A percentile compares a stretch with the other conserved stretches of the same genome.
These are phyloP conservation scores for Tinospora cordifolia DNA, from an alignment of 164 flowering plant genomes.

Conservation along the genomic window DNA sequence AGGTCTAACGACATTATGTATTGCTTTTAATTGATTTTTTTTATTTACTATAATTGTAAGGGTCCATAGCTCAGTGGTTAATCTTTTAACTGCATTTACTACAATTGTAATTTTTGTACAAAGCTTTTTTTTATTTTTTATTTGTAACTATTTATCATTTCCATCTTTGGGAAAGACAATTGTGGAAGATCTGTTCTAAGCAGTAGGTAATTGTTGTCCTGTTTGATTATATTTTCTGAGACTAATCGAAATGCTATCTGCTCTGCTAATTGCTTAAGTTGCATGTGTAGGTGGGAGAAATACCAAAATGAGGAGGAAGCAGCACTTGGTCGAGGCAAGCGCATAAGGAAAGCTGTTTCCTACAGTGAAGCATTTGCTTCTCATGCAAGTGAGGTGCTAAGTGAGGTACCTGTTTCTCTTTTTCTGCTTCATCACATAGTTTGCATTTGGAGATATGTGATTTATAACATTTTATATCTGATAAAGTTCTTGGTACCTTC, in stretches of 20 bases:
- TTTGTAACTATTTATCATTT: too few relatives aligned
- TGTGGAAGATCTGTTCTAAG: too few relatives aligned
- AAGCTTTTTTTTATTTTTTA: too few relatives aligned
- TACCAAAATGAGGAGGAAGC: constrained; percentile 96
- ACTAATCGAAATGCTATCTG: background rate
- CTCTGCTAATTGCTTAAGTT: constrained; percentile 6
- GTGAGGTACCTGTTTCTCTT: constrained; percentile 48
- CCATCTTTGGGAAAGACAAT: too few relatives aligned
- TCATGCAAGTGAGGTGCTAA: constrained; percentile 47
- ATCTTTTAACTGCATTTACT: too few relatives aligned
- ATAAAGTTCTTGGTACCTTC: background rate
- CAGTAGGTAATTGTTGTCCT: background rate
- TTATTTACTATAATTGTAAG: too few relatives aligned
- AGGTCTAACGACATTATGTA: background rate
- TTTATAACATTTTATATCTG: background rate
- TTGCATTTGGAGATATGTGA: background rate
- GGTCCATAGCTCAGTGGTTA: too few relatives aligned
- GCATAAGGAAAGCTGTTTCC: constrained; percentile 86
- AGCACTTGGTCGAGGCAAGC: constrained; percentile 97
- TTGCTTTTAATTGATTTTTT: too few relatives aligned
- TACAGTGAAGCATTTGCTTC: constrained; percentile 82
- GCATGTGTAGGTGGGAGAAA: constrained; percentile 76
- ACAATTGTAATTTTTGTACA: too few relatives aligned
- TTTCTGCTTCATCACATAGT: background rate
- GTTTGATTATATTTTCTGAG: background rate